Evolutionary conservation across 108 stramenopile genomes (phyloP).

Genomic region (Aurantiochytrium sp.): DNA sequence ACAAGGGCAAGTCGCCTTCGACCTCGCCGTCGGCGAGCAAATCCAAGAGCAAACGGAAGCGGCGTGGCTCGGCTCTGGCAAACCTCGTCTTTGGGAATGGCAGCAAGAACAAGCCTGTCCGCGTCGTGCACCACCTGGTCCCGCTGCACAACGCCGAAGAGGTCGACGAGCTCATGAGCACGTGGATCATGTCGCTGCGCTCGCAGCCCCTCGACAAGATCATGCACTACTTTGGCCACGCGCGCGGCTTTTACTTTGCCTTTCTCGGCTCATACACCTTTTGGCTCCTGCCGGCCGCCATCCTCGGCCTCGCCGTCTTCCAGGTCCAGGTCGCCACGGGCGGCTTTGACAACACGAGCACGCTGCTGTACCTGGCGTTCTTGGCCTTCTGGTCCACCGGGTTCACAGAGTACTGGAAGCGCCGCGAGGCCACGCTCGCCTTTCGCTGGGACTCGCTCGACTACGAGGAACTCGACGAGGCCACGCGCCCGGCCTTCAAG

Average conservation of each 20-base stretch:
- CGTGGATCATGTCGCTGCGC: constrained; percentile 1
- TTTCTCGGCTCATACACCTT: constrained; percentile 86
- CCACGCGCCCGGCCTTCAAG: constrained; percentile 76
- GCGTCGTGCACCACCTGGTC: background rate
- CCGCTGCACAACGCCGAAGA: background rate
- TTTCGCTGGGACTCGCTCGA: constrained; percentile 83
- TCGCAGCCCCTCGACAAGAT: constrained; percentile 82
- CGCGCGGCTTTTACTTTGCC: constrained; percentile 94
- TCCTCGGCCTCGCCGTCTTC: constrained; percentile 68
- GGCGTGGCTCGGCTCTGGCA: background rate
- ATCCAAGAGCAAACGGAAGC: background rate
- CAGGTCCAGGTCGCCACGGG: constrained; percentile 49
- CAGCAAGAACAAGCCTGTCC: background rate
- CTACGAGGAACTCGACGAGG: constrained; percentile 79
- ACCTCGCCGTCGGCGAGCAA: too few species aligned
- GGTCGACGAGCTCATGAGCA: background rate
- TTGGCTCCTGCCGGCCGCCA: constrained; percentile 67
- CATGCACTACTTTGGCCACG: constrained; percentile 93
- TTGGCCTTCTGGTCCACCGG: constrained; percentile 88
- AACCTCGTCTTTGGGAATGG: background rate
- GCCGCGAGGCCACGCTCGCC: constrained; percentile 71
- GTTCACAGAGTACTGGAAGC: constrained; percentile 83
- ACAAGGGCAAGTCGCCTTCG: background rate
- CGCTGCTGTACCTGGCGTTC: constrained; percentile 44
- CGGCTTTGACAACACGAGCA: background rate